Conservation (phyloP, 2,329 filamentous ascomycete genomes). For the Cytospora schulzeri region DNA sequence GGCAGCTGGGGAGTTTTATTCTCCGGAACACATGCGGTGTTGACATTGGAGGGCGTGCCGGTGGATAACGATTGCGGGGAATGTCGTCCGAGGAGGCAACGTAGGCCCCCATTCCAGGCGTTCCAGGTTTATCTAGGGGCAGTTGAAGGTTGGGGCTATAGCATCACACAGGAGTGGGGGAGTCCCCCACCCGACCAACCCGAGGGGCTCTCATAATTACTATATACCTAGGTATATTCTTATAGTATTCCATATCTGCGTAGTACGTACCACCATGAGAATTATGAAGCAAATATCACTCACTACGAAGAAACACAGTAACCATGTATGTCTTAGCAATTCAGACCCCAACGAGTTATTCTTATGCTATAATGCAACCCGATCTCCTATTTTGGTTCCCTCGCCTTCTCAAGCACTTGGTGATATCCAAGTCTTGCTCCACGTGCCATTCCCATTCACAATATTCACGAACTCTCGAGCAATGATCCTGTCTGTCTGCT, state of each 20-base stretch:
- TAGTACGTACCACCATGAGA: neutral
- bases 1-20: neutral
- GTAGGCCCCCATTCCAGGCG: neutral
- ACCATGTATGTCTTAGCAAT: neutral
- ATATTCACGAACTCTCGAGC: conserved; percentile 57
- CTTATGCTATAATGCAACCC: neutral
- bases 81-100: neutral
- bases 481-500: conserved; percentile 55
- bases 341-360: too few relatives aligned
- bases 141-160: neutral
- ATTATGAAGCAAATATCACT: neutral
- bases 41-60: neutral
- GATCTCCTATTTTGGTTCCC: too few relatives aligned
- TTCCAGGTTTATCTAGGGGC: neutral
- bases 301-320: neutral
- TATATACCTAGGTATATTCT: too few relatives aligned
- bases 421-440: conserved; percentile 25
- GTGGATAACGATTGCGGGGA: neutral
- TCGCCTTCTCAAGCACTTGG: neutral
- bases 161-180: neutral
- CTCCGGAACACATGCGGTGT: neutral
- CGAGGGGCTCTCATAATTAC: too few relatives aligned
- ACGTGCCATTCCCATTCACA: conserved; percentile 43
- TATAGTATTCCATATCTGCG: too few relatives aligned
- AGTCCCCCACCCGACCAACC: neutral